Percentiles rank a stretch among this genome's conserved stretches.
These are phyloP conservation scores for Malus asiatica DNA, from an alignment of 306 rosid genomes.

Conservation along the genomic window DNA sequence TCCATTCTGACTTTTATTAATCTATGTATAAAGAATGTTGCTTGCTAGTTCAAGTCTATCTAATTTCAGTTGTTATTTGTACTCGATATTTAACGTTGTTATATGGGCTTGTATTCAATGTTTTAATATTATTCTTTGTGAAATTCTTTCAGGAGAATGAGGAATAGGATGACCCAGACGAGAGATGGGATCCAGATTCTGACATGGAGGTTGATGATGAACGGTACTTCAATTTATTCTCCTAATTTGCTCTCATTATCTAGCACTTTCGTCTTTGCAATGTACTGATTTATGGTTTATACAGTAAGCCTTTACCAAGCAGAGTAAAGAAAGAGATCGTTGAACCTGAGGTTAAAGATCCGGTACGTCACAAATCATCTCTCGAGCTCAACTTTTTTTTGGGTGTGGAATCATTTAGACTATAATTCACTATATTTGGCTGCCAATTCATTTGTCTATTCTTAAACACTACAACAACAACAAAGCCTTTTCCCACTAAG, in stretches of 20 bases:
- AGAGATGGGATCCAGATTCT: slow-evolving; percentile 62
- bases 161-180: slow-evolving; percentile 54
- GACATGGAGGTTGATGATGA: slow-evolving; percentile 63
- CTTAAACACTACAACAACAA: background rate
- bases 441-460: background rate
- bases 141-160: slow-evolving; percentile 50
- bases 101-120: background rate
- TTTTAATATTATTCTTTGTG: background rate
- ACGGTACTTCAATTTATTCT: slow-evolving; percentile 38
- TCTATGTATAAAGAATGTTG: background rate
- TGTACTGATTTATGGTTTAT: slow-evolving; percentile 23
- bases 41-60: background rate
- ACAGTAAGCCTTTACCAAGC: slow-evolving; percentile 44
- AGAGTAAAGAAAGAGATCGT: slow-evolving; percentile 23
- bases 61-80: background rate
- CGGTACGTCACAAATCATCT: too few relatives aligned
- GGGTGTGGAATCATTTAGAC: background rate
- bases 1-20: background rate
- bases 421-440: background rate
- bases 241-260: slow-evolving; percentile 1
- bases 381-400: background rate
- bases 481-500: too few relatives aligned
- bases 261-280: slow-evolving; percentile 8
- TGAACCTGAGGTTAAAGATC: too few relatives aligned
- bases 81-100: background rate